Conservation (phyloP, 2,329 filamentous ascomycete genomes). For the Ophiocordyceps unilateralis region DNA sequence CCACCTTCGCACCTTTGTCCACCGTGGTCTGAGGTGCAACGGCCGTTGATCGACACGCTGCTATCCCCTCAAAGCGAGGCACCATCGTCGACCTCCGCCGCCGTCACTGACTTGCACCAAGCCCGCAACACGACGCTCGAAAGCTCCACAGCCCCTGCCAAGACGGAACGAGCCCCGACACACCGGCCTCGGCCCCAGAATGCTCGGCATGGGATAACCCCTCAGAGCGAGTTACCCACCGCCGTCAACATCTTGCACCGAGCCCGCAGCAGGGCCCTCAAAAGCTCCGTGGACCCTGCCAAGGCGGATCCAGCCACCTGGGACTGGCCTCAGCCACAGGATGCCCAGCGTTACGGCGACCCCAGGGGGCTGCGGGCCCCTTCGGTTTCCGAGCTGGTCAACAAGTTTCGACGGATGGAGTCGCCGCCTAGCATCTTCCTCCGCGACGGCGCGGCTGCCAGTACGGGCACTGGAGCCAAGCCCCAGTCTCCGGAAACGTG, state of each 20-base stretch:
- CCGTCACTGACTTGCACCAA: too few relatives aligned
- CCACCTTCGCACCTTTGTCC: neutral
- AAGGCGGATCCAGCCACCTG: neutral
- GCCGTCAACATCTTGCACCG: neutral
- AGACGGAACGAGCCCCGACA: too few relatives aligned
- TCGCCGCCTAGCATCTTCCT: constrained; percentile 2
- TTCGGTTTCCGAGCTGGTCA: constrained; percentile 10
- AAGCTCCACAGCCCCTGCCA: too few relatives aligned
- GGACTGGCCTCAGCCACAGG: neutral
- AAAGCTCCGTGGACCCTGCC: constrained; percentile 1
- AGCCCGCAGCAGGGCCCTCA: neutral
- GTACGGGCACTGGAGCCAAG: too few relatives aligned
- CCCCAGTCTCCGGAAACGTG: neutral
- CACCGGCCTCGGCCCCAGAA: too few relatives aligned
- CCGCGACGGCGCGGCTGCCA: neutral
- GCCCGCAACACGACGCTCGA: too few relatives aligned
- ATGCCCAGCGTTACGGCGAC: neutral
- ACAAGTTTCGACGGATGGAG: constrained; percentile 8
- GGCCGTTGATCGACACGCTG: too few relatives aligned
- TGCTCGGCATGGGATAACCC: too few relatives aligned
- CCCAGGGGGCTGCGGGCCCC: constrained; percentile 2
- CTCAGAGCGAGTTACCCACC: neutral
- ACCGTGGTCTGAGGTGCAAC: neutral
- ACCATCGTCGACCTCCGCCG: too few relatives aligned
- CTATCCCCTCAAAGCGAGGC: too few relatives aligned